These are phyloP conservation scores for Aspergillus nidulans DNA, from an alignment of 495 filamentous ascomycete species.

Conservation along the genomic window DNA sequence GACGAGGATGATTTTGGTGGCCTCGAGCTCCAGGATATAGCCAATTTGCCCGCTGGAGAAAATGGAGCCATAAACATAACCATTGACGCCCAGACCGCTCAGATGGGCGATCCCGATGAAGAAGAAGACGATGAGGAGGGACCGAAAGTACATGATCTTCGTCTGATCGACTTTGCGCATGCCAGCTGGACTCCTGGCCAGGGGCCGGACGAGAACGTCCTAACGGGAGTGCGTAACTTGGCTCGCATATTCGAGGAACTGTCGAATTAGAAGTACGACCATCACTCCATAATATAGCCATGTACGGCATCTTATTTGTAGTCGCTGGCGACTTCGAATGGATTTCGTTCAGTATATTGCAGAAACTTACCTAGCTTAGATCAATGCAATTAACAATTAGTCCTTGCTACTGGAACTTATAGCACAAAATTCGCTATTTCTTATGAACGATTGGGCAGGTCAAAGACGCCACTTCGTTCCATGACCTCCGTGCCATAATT, in stretches of 20 bases:
- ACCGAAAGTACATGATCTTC: slow-evolving; percentile 73
- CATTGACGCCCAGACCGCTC: slow-evolving; percentile 31
- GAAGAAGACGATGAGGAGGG: slow-evolving; percentile 64
- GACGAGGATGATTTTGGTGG: slow-evolving; percentile 61
- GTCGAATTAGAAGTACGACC: slow-evolving; percentile 25
- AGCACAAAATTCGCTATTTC: neutral
- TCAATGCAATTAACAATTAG: neutral
- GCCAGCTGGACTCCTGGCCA: slow-evolving; percentile 79
- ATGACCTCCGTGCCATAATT: neutral
- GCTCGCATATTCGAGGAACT: slow-evolving; percentile 66
- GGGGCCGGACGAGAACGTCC: slow-evolving; percentile 81
- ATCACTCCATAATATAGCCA: neutral
- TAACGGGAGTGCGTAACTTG: slow-evolving; percentile 71
- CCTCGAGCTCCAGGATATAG: slow-evolving; percentile 23
- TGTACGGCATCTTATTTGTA: slow-evolving; percentile 6
- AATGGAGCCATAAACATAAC: slow-evolving; percentile 37
- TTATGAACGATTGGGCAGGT: neutral
- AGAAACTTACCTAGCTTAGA: slow-evolving; percentile 3
- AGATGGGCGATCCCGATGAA: slow-evolving; percentile 40
- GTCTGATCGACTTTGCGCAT: slow-evolving; percentile 97
- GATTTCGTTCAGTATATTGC: neutral
- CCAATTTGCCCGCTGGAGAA: slow-evolving; percentile 28
- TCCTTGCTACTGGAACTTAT: neutral
- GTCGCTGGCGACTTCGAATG: slow-evolving; percentile 33
- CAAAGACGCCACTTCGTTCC: no score